These are phyloP conservation scores for Pseudisothecium myosuroides DNA, from an alignment of 225 moss, liverwort and hornwort species.

Conservation along the genomic window DNA sequence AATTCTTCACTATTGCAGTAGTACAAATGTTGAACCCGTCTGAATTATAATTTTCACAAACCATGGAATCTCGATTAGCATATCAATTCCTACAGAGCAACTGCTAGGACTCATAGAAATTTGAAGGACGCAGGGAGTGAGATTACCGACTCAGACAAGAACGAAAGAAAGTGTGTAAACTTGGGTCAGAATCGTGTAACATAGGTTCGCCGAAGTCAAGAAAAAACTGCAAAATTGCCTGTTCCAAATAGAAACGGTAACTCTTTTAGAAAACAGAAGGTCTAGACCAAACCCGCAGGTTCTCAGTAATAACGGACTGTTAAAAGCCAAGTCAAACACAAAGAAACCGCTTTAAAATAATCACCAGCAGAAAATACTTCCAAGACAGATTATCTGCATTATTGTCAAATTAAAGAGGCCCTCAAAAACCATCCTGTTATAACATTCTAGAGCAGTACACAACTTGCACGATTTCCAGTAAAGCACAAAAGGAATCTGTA, in stretches of 20 bases:
- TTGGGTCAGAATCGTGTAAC: slow-evolving; percentile 80
- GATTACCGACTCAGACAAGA: slow-evolving; percentile 69
- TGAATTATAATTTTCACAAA: no score
- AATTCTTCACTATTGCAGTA: neutral
- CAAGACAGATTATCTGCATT: neutral
- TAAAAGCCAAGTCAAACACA: neutral
- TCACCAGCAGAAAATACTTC: neutral
- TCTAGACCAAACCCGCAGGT: neutral
- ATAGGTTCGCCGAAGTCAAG: slow-evolving; percentile 71
- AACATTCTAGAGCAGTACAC: neutral
- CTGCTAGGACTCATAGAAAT: neutral
- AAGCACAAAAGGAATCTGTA: neutral
- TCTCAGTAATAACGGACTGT: neutral
- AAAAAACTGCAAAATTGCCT: slow-evolving; percentile 83
- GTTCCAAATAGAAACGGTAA: neutral
- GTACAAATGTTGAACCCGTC: neutral
- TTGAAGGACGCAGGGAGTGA: neutral
- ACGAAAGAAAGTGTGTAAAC: slow-evolving; percentile 70
- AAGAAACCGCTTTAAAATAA: neutral
- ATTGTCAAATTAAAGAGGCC: neutral
- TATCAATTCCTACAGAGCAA: neutral
- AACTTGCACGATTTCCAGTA: neutral
- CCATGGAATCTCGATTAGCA: neutral
- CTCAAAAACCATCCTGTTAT: neutral
- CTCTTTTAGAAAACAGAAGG: neutral